Evolutionary conservation across 2,329 filamentous ascomycete genomes (phyloP).

Genomic region (Calonectria hawksworthii): DNA sequence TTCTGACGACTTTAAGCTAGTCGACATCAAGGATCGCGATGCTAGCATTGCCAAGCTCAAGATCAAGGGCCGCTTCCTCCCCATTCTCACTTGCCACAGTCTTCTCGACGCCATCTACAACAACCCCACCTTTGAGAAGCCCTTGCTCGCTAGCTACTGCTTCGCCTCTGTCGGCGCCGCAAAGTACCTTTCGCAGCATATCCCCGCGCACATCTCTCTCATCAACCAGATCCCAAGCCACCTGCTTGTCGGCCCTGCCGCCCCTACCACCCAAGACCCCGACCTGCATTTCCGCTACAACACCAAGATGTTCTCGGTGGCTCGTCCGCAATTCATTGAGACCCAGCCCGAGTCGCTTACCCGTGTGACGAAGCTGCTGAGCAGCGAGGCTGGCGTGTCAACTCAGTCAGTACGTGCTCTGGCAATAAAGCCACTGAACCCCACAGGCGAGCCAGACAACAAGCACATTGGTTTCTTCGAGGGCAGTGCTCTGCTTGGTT

Average conservation of each 20-base stretch:
- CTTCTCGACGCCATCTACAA: slow-evolving; percentile 26
- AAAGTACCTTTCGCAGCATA: slow-evolving; percentile 28
- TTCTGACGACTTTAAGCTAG: slow-evolving; percentile 19
- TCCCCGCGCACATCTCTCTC: slow-evolving; percentile 17
- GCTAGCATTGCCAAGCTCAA: slow-evolving; percentile 24
- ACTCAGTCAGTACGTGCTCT: slow-evolving; percentile 11
- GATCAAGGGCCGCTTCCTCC: slow-evolving; percentile 27
- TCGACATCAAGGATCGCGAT: slow-evolving; percentile 27
- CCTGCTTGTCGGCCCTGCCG: slow-evolving; percentile 20
- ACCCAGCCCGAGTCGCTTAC: neutral
- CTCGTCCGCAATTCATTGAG: slow-evolving; percentile 23
- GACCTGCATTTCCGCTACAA: slow-evolving; percentile 21
- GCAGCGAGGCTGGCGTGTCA: slow-evolving; percentile 11
- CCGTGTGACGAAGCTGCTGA: slow-evolving; percentile 10
- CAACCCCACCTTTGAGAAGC: slow-evolving; percentile 2
- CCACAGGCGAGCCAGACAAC: slow-evolving; percentile 19
- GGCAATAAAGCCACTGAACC: slow-evolving; percentile 12
- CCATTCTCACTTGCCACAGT: slow-evolving; percentile 23
- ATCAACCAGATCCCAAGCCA: slow-evolving; percentile 28
- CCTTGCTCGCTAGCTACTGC: slow-evolving; percentile 20
- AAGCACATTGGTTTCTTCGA: slow-evolving; percentile 22
- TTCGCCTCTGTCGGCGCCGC: slow-evolving; percentile 20
- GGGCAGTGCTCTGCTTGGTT: slow-evolving; percentile 10
- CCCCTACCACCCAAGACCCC: slow-evolving; percentile 13
- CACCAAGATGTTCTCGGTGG: slow-evolving; percentile 22